Evolutionary conservation across 805 yeast species (phyloP), one percentile per base, ranked within the genome.

Genomic region (Candida ficus): DNA sequence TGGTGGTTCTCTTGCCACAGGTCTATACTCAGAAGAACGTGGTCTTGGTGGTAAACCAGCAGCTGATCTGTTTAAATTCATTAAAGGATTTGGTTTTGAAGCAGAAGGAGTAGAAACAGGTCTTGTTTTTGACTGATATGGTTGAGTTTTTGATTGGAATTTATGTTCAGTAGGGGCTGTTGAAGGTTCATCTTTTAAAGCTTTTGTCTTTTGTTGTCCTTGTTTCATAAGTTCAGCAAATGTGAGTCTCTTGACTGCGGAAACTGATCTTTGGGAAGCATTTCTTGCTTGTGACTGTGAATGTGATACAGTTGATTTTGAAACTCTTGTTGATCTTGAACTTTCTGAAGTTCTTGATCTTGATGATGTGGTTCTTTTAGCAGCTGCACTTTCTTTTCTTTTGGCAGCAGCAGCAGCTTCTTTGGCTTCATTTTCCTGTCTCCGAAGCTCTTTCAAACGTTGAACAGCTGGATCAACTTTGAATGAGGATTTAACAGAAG

Each of bases 391-490:
- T 9, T 37, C 51, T 42, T 67, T 66, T 35, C 65, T 66, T 39
- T 64, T 31, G 4, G 35, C 37, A n/a, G 41, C 33, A 2, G 20
- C 19, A 2, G 33, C 58, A 32, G 64, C 65, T 17, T 57, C 58
- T 33, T 55, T 61, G 39, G 56, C 59, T 28, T 74, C 74, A 29
- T 62, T 67, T 46, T 83, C 88, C 31, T 67, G 60, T 44, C 76
- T 65, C 54, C 91, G 65, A 3, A 80, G 76, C 43, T 81, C 89
- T 48, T 83, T 83, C 29, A 83, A 62, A 42, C 83, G 60, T 28
- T 76, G 77, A 8, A 83, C 86, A 4, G 87, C 87, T 0, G 90
- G 88, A 54, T 83, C 91, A 5, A 71, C 66, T 18, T 62, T 57
- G 38, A 68, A 49, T 8, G 26, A 28, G 11, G 13, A 19, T 22